Base-by-base conservation (phyloP, 2,329 filamentous ascomycete species). In the Xylariaceae sp. region DNA sequence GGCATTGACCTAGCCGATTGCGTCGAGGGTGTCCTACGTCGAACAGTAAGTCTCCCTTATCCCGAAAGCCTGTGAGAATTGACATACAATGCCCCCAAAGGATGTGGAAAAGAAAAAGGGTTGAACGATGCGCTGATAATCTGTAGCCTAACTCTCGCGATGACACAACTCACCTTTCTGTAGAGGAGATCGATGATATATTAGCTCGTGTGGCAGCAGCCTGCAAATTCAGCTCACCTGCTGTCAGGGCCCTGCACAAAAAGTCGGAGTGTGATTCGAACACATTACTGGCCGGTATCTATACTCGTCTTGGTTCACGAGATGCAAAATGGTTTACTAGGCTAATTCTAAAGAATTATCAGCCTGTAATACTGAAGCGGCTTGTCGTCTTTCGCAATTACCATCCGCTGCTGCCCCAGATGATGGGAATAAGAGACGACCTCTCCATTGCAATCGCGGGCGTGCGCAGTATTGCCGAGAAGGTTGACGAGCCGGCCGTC, bases 291-390 rank as follows among this genome's bases (percentile, higher is more conserved):
- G 74, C 75, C 18, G 66, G 68, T 0, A 65, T 92, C 1, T 88
- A 87, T 63, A 73, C 71, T 29, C 79, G 81, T 7, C 66, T 90
- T 9, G 75, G 76, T 43, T 81, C 88, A 2, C 75, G 76, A 41
- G 88, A 95, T 65, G 87, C 85, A 3, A 96, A 96, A 71, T 96
- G 92, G 92, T 77, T 96, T 10, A 88, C 88, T 0, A 80, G 92
- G 3, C 74, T 96, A 29, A 76, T 96, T 5, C 74, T 95, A 26
- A 94, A 95, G 65, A 80, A 85, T 58, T 88, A 86, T 55, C 76
- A 79, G n/a, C 86, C 87, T 0, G 75, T 92, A 0, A 67, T 79
- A 1, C 65, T 95, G 1, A 82, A 90, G 19, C 71, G 74, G 6
- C 60, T 69, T 1, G 68, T 79, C 16, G 70, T 89, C 0, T 76